These are phyloP conservation scores for Aspergillus nanangensis DNA, from an alignment of 495 filamentous ascomycete genomes.

Conservation along the genomic window DNA sequence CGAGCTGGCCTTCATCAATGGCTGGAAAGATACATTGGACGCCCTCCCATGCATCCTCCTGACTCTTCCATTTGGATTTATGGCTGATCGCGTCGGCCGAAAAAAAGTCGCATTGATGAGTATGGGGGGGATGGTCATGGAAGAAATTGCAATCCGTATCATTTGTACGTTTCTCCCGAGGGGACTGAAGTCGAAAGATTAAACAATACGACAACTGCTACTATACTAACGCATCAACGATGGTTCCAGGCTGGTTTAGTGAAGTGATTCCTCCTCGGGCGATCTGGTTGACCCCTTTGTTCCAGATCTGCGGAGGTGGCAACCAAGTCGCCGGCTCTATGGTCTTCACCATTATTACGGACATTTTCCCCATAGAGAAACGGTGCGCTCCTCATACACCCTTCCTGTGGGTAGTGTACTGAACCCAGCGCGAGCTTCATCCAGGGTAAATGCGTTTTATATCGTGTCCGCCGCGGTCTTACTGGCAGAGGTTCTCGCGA, in stretches of 20 bases:
- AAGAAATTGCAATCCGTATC: constrained; percentile 3
- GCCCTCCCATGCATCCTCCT: constrained; percentile 5
- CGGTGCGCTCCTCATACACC: constrained; percentile 3
- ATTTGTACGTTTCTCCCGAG: not conserved
- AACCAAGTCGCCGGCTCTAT: constrained; percentile 1
- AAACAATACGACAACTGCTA: too few relatives aligned
- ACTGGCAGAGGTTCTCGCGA: constrained; percentile 4
- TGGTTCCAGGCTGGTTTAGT: constrained; percentile 10
- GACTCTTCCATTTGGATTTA: constrained; percentile 5
- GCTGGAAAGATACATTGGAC: constrained; percentile 3
- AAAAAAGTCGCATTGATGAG: constrained; percentile 1
- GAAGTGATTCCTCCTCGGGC: constrained; percentile 1
- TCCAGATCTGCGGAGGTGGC: constrained; percentile 9
- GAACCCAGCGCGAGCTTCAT: too few relatives aligned
- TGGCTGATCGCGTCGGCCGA: constrained; percentile 6
- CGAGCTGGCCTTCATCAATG: constrained; percentile 1
- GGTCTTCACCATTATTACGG: constrained; percentile 4
- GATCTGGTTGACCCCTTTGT: constrained; percentile 7
- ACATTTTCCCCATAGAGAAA: constrained; percentile 7
- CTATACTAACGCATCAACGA: too few relatives aligned
- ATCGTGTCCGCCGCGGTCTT: constrained; percentile 1
- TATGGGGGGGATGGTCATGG: constrained; percentile 1
- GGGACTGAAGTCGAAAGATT: too few relatives aligned
- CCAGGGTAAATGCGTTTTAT: constrained; percentile 1
- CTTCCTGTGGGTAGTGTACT: too few relatives aligned